Evolutionary conservation across 306 rosid species (phyloP), one percentile per base, ranked within the genome.

Genomic region (Acmispon strigosus): DNA sequence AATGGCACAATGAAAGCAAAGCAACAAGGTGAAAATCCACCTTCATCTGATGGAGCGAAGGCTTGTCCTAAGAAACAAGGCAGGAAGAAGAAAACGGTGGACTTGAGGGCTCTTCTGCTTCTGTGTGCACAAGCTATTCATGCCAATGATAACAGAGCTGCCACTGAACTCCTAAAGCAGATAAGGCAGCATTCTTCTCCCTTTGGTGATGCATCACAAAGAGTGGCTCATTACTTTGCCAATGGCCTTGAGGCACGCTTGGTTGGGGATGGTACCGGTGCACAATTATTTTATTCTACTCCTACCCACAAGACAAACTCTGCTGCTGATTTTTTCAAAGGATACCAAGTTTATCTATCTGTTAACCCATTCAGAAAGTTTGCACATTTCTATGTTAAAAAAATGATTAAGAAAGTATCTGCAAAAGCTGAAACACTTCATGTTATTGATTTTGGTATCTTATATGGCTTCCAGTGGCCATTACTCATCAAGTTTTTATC

Each of bases 381-480:
- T 53, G 27, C 37, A 32, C 37, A 32, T 5, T 32, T 32, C 37
- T 32, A 32, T 32, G 37, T 2, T 5, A 32, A 32, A 72, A 8
- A 65, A 13, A 82, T 29, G 80, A 90, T 90, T 22, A 2, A 59
- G 49, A 65, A 69, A 17, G 73, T 64, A 14, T 82, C 93, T 64
- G 76, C 84, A 47, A 82, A 85, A 59, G 83, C 84, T 4, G 61
- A 68, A 22, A 32, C 60, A 1, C 75, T 87, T 54, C 96, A 90
- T 66, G 56, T 87, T 60, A 81, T 90, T 6, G 37, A 32, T 32
- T 32, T 32, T 32, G 37, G 37, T 2, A 32, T 32, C 37, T 32
- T 32, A 5, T 17, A 87, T 62, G 96, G 96, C 47, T 90, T 87
- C 68, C 96, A 85, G 17, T 90, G 93, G 92, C 96, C 96, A 37